A percentile compares a stretch with the other conserved stretches of the same genome.
These are phyloP conservation scores for Umbellularia californica DNA, from an alignment of 164 flowering plant genomes.

Conservation along the genomic window DNA sequence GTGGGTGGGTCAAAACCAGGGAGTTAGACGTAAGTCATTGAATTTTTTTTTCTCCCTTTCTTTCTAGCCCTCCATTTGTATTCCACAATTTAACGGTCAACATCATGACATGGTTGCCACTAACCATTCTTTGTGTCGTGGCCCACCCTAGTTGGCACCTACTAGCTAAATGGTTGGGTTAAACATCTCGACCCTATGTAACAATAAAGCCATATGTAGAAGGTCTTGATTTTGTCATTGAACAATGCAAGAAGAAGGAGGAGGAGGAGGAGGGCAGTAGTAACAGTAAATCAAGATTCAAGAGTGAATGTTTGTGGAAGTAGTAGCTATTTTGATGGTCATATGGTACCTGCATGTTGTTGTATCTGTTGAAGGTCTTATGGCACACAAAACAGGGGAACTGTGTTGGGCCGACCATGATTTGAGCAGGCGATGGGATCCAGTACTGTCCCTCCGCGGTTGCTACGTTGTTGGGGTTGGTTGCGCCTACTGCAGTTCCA, in stretches of 20 bases:
- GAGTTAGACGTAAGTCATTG: too few relatives aligned
- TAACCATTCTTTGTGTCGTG: too few relatives aligned
- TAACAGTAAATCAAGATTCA: neutral
- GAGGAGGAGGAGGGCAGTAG: neutral
- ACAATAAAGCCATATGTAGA: neutral
- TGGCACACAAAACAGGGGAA: constrained; percentile 55
- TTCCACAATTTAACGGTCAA: too few relatives aligned
- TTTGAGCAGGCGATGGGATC: constrained; percentile 62
- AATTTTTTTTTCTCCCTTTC: too few relatives aligned
- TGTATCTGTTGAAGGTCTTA: constrained; percentile 62
- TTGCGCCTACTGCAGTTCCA: constrained; percentile 12
- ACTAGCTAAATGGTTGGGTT: too few relatives aligned
- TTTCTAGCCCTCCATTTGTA: too few relatives aligned
- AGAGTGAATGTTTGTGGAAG: neutral
- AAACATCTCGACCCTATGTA: too few relatives aligned
- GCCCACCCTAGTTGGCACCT: too few relatives aligned
- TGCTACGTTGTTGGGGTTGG: neutral
- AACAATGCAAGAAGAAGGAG: neutral
- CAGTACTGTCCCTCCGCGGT: constrained; percentile 35
- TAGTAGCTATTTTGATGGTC: neutral
- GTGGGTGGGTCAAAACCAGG: too few relatives aligned
- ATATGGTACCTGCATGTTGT: constrained; percentile 56
- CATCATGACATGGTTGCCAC: too few relatives aligned
- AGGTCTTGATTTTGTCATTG: neutral
- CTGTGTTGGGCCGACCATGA: constrained; percentile 58